Evolutionary conservation across 208 protist genomes (phyloP).

Genomic region (Jaenimonas drosophilae): DNA sequence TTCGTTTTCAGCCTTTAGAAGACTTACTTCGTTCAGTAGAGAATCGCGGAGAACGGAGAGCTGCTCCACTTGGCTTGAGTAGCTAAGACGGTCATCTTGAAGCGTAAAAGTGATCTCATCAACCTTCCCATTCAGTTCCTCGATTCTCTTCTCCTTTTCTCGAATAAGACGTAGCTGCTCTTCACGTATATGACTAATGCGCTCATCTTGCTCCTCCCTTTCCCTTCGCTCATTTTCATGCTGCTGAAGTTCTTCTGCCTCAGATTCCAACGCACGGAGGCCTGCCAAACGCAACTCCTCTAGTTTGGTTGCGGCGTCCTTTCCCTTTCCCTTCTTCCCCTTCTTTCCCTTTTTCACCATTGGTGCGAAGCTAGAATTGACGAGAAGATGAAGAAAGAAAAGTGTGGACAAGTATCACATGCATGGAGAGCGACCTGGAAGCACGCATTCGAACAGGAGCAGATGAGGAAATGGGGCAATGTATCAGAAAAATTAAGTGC

Average conservation of each 20-base stretch:
- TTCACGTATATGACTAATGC: slow-evolving; percentile 48
- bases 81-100: slow-evolving; percentile 17
- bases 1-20: slow-evolving; percentile 35
- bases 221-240: slow-evolving; percentile 65
- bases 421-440: too few relatives aligned
- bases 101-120: slow-evolving; percentile 20
- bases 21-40: slow-evolving; percentile 52
- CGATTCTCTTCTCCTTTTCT: slow-evolving; percentile 21
- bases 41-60: slow-evolving; percentile 38
- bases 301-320: slow-evolving; percentile 11
- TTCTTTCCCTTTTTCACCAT: slow-evolving; percentile 17
- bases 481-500: too few relatives aligned
- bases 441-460: too few relatives aligned
- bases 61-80: slow-evolving; percentile 46
- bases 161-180: slow-evolving; percentile 33
- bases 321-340: slow-evolving; percentile 34
- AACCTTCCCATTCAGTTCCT: slow-evolving; percentile 38
- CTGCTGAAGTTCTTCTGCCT: slow-evolving; percentile 58
- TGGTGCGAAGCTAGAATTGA: not conserved
- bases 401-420: slow-evolving; percentile 2
- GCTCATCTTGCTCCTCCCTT: slow-evolving; percentile 61
- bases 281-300: slow-evolving; percentile 43
- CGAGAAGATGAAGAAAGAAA: slow-evolving; percentile 12
- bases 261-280: slow-evolving; percentile 40
- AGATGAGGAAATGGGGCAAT: too few relatives aligned